Evolutionary conservation across 1,284 basidiomycete genomes (phyloP), one percentile per base, ranked within the genome.

Genomic region (Wallemia mellicola): DNA sequence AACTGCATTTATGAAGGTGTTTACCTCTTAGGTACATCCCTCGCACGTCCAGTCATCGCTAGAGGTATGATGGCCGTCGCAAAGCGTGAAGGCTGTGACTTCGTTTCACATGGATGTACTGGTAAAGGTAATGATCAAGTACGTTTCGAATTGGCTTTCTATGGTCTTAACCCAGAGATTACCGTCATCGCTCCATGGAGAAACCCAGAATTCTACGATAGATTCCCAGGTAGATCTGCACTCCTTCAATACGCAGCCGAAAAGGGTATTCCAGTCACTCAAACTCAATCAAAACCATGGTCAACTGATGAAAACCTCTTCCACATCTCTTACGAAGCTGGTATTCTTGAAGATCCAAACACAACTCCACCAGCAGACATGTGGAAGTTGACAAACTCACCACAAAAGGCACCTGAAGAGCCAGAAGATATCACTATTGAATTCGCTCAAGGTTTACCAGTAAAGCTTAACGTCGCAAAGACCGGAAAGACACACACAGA

Each of bases 1-100:
- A 99, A 99, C 73, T 87, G 86, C 72, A 96, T 98, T 73, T 99
- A 99, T 73, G 94, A 99, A 84, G 88, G 87, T 67, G 86, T 98
- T 60, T 99, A 98, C 74, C 83, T 98, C 54, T 82, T 98, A 61
- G 94, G 92, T 57, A 98, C 94, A 33, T 96, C 92, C 27, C 82
- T 98, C 60, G 92, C 92, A 60, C 86, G 92, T 59, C 92, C 92
- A 32, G 92, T 99, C 67, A 99, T 98, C 68, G 91, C 94, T 61
- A 89, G 92, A 63, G 92, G 89, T 59, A 98, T 99, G 94, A 98
- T 99, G 65, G 82, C 83, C 60, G 77, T 86, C 60, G 94, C 94
- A 54, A 86, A 84, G 58, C 76, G 75, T 66, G 87, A 94, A 71
- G 81, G 83, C 60, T 95, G 89, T 84, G 84, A 92, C 71, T 98